Percentiles rank a stretch among this genome's conserved stretches.
These are phyloP conservation scores for Graphium sp. DNA, from an alignment of 2,329 filamentous ascomycete genomes.

Conservation along the genomic window DNA sequence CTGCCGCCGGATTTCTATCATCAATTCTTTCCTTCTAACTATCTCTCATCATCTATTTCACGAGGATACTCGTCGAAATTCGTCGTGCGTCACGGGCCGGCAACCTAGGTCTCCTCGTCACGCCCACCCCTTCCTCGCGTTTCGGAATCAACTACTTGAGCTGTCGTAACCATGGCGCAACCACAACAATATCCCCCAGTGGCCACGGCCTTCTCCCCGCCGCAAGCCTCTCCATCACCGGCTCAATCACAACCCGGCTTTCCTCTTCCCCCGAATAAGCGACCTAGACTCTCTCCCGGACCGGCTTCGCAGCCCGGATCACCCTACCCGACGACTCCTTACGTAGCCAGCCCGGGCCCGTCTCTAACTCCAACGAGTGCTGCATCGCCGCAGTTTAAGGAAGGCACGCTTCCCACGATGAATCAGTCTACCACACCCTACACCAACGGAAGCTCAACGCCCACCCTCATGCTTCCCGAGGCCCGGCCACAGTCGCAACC, in stretches of 20 bases:
- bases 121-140: background rate
- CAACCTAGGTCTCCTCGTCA: too few species aligned
- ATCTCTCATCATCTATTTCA: background rate
- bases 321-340: conserved; percentile 37
- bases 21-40: conserved; percentile 4
- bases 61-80: too few species aligned
- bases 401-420: conserved; percentile 1
- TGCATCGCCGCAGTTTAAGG: conserved; percentile 15
- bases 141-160: background rate
- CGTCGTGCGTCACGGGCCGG: too few species aligned
- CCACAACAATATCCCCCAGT: conserved; percentile 31
- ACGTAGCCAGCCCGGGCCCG: conserved; percentile 26
- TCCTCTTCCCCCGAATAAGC: conserved; percentile 52
- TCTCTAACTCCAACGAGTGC: conserved; percentile 20
- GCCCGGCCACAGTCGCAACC: conserved; percentile 7
- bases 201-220: conserved; percentile 41
- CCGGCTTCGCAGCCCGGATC: conserved; percentile 50
- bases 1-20: conserved; percentile 1
- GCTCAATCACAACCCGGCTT: conserved; percentile 34
- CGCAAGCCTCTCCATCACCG: conserved; percentile 42
- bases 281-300: conserved; percentile 53
- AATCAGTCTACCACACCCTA: conserved; percentile 15
- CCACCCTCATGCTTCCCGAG: conserved; percentile 8
- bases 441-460: conserved; percentile 17
- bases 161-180: conserved; percentile 34